Conservation (phyloP, 495 filamentous ascomycete genomes). For the Aspergillus ostianus region DNA sequence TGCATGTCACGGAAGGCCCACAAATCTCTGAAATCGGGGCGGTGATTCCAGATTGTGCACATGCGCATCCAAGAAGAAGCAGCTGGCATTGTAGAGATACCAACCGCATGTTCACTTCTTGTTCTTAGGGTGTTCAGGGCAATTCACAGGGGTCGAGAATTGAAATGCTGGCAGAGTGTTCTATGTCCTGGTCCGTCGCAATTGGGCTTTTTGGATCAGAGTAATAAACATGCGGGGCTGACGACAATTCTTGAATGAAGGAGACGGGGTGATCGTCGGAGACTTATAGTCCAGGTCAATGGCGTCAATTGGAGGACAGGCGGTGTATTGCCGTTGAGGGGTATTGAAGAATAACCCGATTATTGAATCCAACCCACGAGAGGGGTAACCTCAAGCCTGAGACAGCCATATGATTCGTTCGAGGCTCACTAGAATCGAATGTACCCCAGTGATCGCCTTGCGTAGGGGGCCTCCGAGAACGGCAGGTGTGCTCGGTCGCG, state of each 20-base stretch:
- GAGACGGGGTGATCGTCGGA: not conserved
- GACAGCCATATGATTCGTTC: not conserved
- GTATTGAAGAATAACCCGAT: not conserved
- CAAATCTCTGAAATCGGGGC: conserved; percentile 12
- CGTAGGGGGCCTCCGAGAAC: not conserved
- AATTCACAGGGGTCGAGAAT: not conserved
- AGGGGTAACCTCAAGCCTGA: not conserved
- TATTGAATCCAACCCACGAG: not conserved
- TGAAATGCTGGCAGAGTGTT: not conserved
- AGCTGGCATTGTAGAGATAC: not conserved
- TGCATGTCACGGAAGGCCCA: conserved; percentile 23
- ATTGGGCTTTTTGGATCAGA: not conserved
- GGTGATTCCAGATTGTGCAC: conserved; percentile 15
- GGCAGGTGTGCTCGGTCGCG: not conserved
- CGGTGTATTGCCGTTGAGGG: not conserved
- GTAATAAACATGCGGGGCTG: not conserved
- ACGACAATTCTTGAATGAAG: not conserved
- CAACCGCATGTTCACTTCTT: not conserved
- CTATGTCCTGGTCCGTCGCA: not conserved
- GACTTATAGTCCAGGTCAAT: not conserved
- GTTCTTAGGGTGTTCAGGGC: not conserved
- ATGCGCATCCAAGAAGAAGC: not conserved
- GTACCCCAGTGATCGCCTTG: not conserved
- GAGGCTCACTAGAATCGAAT: not conserved
- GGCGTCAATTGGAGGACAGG: not conserved